Percentiles rank a stretch among this genome's conserved stretches.
Evolutionary conservation across 108 stramenopile genomes (phyloP).

Genomic region (Skeletonema potamos): DNA sequence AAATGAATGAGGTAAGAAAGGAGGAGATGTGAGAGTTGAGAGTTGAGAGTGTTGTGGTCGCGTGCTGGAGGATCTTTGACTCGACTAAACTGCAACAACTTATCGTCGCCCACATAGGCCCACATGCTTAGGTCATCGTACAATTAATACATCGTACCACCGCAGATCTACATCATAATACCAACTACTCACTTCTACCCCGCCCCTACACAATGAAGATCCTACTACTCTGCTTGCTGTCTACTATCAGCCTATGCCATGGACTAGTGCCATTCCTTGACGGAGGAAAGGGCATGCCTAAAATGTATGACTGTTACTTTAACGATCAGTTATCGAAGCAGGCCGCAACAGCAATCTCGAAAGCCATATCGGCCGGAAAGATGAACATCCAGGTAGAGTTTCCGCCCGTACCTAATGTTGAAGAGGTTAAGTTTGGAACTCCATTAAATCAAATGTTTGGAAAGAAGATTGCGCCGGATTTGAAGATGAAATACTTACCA

Average conservation of each 20-base stretch:
- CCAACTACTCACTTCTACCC: too few relatives aligned
- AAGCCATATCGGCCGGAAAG: conserved; percentile 68
- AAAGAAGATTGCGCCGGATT: conserved; percentile 68
- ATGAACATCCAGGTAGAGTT: conserved; percentile 81
- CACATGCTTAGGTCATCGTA: too few relatives aligned
- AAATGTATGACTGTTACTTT: conserved; percentile 72
- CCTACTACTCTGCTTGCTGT: background rate
- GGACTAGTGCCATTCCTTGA: conserved; percentile 62
- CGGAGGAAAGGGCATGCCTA: conserved; percentile 79
- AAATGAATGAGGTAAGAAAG: too few relatives aligned
- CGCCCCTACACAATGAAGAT: background rate
- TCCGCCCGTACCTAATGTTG: conserved; percentile 82
- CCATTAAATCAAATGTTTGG: conserved; percentile 86
- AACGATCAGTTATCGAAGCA: conserved; percentile 80
- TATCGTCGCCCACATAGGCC: too few relatives aligned
- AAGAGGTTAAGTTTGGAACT: conserved; percentile 84
- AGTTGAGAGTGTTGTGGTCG: too few relatives aligned
- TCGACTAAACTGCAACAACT: background rate
- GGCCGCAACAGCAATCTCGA: conserved; percentile 58
- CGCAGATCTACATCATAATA: too few relatives aligned
- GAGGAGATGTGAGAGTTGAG: background rate
- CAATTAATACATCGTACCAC: too few relatives aligned
- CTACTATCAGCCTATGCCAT: background rate
- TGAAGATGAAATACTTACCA: conserved; percentile 80
- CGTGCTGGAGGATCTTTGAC: background rate